A percentile compares a stretch with the other conserved stretches of the same genome.
These are phyloP conservation scores for Alternaria ventricosa DNA, from an alignment of 2,329 filamentous ascomycete species.

Conservation along the genomic window DNA sequence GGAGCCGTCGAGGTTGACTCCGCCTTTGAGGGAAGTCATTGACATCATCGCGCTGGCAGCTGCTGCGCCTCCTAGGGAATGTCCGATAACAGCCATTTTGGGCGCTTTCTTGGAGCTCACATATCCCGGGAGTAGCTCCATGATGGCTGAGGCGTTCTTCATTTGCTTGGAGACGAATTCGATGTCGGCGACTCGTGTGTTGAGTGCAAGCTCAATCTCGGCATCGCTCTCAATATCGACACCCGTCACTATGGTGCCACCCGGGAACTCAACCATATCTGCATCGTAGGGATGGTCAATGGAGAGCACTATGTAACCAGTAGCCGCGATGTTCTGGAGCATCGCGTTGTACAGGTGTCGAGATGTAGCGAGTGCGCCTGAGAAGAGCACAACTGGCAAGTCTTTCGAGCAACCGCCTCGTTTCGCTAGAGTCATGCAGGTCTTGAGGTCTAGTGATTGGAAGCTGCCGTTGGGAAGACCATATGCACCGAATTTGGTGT, in stretches of 20 bases:
- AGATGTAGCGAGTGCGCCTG: conserved; percentile 54
- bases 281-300: conserved; percentile 61
- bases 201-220: conserved; percentile 26
- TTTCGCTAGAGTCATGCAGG: conserved; percentile 11
- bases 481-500: conserved; percentile 30
- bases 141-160: conserved; percentile 10
- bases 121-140: not conserved
- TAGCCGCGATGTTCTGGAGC: conserved; percentile 55
- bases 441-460: conserved; percentile 21
- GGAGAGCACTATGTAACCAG: conserved; percentile 57
- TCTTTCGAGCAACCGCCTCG: not conserved
- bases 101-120: not conserved
- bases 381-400: conserved; percentile 51
- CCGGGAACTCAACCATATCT: conserved; percentile 57
- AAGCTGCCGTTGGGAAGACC: conserved; percentile 37
- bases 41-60: conserved; percentile 24
- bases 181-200: conserved; percentile 32
- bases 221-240: conserved; percentile 30
- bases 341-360: conserved; percentile 54
- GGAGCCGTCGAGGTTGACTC: conserved; percentile 46
- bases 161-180: conserved; percentile 30
- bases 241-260: conserved; percentile 45
- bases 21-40: conserved; percentile 30
- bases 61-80: conserved; percentile 48
- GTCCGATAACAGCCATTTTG: conserved; percentile 37